Conservation (phyloP, 75 land plant species). For the Sequoiadendron giganteum region DNA sequence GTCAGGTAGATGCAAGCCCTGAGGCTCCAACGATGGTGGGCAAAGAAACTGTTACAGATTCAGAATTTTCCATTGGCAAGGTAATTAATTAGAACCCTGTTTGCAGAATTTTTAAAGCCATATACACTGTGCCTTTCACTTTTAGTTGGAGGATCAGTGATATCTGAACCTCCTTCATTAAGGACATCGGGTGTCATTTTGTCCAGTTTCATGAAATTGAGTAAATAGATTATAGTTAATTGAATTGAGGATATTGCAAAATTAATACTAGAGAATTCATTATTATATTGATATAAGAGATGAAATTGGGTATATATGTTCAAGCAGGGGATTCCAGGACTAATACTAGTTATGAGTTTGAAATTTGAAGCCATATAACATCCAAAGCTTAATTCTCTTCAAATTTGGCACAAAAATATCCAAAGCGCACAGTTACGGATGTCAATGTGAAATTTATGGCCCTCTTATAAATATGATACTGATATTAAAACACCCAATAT, state of each 20-base stretch:
- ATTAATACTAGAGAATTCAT: background rate
- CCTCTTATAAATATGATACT: background rate
- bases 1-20: slow-evolving; percentile 11
- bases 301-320: background rate
- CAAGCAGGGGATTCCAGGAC: background rate
- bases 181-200: background rate
- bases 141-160: background rate
- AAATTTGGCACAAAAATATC: background rate
- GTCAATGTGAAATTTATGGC: background rate
- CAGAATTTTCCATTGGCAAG: slow-evolving; percentile 5
- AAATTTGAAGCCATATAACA: background rate
- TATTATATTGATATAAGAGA: background rate
- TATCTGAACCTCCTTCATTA: background rate
- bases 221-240: background rate
- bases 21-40: background rate
- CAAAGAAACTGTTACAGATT: slow-evolving; percentile 9
- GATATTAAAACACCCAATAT: background rate
- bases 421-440: background rate
- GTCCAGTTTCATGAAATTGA: background rate
- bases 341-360: background rate
- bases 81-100: background rate
- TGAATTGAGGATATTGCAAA: background rate
- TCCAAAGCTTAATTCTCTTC: background rate
- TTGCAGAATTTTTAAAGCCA: background rate
- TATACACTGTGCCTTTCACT: background rate